A percentile compares a stretch with the other conserved stretches of the same genome.
Evolutionary conservation across 805 yeast species (phyloP).

Genomic region (Yarrowia alimentaria): DNA sequence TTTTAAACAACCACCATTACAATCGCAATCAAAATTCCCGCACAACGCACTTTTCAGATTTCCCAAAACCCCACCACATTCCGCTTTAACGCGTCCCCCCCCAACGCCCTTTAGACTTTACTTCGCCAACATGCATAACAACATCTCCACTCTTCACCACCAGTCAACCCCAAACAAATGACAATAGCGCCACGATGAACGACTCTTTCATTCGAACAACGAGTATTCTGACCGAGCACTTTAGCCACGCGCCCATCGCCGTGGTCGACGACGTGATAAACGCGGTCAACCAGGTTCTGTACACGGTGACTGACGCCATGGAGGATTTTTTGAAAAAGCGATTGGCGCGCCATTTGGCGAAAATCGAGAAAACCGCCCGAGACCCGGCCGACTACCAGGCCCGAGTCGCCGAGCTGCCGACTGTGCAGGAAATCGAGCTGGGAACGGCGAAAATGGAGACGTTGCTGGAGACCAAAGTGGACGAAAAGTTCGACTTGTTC

Average conservation of each 20-base stretch:
- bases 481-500: constrained; percentile 78
- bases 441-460: constrained; percentile 83
- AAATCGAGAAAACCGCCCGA: constrained; percentile 31
- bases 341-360: constrained; percentile 36
- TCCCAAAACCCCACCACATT: too few relatives aligned
- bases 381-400: constrained; percentile 29
- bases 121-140: background rate
- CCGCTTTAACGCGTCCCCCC: too few relatives aligned
- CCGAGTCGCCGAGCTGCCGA: constrained; percentile 19
- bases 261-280: constrained; percentile 84
- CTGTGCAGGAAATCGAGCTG: constrained; percentile 54
- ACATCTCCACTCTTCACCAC: background rate
- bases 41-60: too few relatives aligned
- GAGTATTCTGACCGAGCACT: constrained; percentile 73
- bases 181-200: constrained; percentile 18
- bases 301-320: constrained; percentile 75
- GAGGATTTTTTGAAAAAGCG: constrained; percentile 57
- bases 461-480: constrained; percentile 69
- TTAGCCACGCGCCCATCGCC: constrained; percentile 80
- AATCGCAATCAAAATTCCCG: too few relatives aligned
- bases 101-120: too few relatives aligned
- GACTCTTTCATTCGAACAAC: constrained; percentile 38
- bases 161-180: too few relatives aligned
- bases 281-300: constrained; percentile 79
- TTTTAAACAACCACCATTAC: too few relatives aligned